A percentile compares a stretch with the other conserved stretches of the same genome.
Evolutionary conservation across 1,284 basidiomycete genomes (phyloP).

Genomic region (Pisolithus thermaeus): DNA sequence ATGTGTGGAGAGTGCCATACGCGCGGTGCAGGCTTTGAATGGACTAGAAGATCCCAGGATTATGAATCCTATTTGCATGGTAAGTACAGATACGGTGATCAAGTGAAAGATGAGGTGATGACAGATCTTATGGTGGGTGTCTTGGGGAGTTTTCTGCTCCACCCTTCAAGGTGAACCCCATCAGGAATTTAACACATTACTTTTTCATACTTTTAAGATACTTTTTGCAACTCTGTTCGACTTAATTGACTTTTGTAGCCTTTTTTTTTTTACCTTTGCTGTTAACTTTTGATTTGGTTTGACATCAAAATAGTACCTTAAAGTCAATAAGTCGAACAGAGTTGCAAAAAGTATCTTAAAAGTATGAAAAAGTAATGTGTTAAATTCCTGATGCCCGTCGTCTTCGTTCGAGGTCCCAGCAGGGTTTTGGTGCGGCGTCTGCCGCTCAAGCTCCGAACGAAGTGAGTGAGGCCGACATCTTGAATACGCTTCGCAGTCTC

Average conservation of each 20-base stretch:
- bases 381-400: not conserved
- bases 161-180: slow-evolving; percentile 17
- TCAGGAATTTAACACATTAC: no score
- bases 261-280: no score
- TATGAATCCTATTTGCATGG: slow-evolving; percentile 15
- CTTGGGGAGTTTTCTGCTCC: slow-evolving; percentile 21
- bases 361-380: no score
- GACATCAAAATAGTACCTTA: no score
- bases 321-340: no score
- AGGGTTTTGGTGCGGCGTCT: not conserved
- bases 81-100: slow-evolving; percentile 2
- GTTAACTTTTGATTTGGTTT: no score
- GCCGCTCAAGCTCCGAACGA: not conserved
- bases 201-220: no score
- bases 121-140: slow-evolving; percentile 9
- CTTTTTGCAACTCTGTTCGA: no score
- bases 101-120: not conserved
- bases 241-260: no score
- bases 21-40: slow-evolving; percentile 13
- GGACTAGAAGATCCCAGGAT: slow-evolving; percentile 4
- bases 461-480: slow-evolving; percentile 1
- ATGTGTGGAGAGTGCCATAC: slow-evolving; percentile 22
- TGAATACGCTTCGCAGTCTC: not conserved
- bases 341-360: no score
- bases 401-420: slow-evolving; percentile 7